These are phyloP conservation scores for Micractinium sp. DNA, from an alignment of 139 green algal species.

Conservation along the genomic window DNA sequence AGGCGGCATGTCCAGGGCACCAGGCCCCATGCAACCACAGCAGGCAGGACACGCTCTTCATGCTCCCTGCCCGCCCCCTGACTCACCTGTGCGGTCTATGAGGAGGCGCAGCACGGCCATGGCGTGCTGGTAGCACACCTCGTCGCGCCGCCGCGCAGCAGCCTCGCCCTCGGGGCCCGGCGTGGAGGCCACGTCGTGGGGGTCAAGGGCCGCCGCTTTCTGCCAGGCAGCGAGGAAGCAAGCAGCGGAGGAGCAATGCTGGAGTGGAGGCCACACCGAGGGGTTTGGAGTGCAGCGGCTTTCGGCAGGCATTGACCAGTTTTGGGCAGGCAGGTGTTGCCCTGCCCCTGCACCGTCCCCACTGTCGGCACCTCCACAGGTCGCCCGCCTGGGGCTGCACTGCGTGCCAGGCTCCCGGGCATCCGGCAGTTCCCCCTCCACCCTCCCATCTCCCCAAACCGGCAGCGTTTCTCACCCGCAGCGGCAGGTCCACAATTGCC, in stretches of 20 bases:
- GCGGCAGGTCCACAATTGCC: constrained; percentile 52
- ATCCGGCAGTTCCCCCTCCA: background rate
- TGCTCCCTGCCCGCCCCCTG: background rate
- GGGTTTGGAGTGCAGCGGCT: no score
- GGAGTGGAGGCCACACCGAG: no score
- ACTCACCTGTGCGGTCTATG: constrained; percentile 6
- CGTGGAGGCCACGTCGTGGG: constrained; percentile 48
- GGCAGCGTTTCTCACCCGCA: constrained; percentile 6
- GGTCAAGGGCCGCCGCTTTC: constrained; percentile 75
- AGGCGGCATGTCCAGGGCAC: no score
- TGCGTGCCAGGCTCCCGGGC: no score
- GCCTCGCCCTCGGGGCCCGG: constrained; percentile 50
- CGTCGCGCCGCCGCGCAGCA: constrained; percentile 51
- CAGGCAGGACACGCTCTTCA: background rate
- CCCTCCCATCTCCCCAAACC: background rate
- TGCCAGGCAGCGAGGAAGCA: constrained; percentile 19
- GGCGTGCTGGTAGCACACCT: constrained; percentile 65
- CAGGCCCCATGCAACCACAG: background rate
- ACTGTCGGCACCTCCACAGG: no score
- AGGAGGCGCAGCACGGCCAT: constrained; percentile 58
- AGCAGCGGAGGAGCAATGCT: no score
- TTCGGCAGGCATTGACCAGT: no score
- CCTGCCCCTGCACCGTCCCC: no score
- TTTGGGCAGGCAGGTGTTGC: no score
- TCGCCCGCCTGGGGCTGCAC: no score